Percentiles rank a stretch among this genome's conserved stretches.
Evolutionary conservation across 257 asterid species (phyloP).

Genomic region (Primulina huaijiensis): DNA sequence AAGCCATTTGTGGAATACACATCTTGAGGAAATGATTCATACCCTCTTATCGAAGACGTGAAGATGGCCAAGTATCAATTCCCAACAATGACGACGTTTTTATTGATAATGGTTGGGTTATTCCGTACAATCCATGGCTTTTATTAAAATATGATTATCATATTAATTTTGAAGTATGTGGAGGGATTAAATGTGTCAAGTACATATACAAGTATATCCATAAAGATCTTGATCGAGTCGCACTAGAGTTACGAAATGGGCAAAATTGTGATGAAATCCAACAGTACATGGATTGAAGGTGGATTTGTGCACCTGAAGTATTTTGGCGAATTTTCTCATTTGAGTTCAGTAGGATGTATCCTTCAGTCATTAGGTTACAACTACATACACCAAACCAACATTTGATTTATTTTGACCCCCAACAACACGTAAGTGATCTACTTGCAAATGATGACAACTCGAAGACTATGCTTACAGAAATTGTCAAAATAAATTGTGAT

Average conservation of each 20-base stretch:
- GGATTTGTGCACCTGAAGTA: neutral
- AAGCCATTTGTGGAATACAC: too few relatives aligned
- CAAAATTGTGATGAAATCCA: neutral
- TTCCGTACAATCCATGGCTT: neutral
- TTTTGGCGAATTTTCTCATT: neutral
- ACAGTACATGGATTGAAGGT: neutral
- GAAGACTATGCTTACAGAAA: too few relatives aligned
- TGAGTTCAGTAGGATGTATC: neutral
- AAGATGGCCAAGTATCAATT: neutral
- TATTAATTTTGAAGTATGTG: neutral
- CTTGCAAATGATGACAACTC: too few relatives aligned
- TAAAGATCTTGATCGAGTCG: too few relatives aligned
- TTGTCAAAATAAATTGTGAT: too few relatives aligned
- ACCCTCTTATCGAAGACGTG: too few relatives aligned
- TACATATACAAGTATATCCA: neutral
- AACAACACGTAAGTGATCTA: too few relatives aligned
- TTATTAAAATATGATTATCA: neutral
- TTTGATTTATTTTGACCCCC: too few relatives aligned
- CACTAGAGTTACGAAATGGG: neutral
- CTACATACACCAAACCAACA: too few relatives aligned
- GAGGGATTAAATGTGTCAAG: neutral
- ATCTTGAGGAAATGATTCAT: too few relatives aligned
- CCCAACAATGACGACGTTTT: neutral
- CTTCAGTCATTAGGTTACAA: too few relatives aligned
- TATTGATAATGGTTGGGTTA: slow-evolving; percentile 5